Percentiles rank a stretch among this genome's conserved stretches.
Evolutionary conservation across 2,329 filamentous ascomycete genomes (phyloP).

Genomic region (Fusarium paranaense): DNA sequence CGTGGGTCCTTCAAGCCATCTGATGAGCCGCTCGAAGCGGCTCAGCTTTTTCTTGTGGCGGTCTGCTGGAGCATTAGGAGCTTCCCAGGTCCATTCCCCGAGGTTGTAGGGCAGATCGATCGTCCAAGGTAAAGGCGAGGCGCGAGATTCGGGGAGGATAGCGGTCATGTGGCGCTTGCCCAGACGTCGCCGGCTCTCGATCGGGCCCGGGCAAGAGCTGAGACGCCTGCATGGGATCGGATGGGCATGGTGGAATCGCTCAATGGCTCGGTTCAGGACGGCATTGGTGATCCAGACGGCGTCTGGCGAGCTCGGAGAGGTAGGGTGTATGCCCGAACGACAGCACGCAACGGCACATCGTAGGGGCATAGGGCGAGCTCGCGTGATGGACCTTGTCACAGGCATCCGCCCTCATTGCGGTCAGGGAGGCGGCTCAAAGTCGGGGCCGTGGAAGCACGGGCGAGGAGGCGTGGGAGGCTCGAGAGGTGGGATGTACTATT

Average conservation of each 20-base stretch:
- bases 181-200: constrained; percentile 65
- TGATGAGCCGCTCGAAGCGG: constrained; percentile 44
- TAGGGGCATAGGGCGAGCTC: constrained; percentile 46
- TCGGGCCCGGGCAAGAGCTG: constrained; percentile 62
- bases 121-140: constrained; percentile 58
- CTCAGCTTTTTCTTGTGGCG: constrained; percentile 40
- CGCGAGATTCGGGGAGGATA: constrained; percentile 54
- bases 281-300: constrained; percentile 49
- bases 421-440: neutral
- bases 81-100: constrained; percentile 64
- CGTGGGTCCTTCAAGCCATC: constrained; percentile 41
- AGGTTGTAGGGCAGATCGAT: constrained; percentile 58
- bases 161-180: constrained; percentile 67
- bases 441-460: neutral
- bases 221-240: constrained; percentile 43
- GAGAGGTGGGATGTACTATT: neutral
- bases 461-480: neutral
- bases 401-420: constrained; percentile 21
- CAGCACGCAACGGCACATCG: constrained; percentile 44
- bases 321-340: constrained; percentile 36
- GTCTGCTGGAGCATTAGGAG: constrained; percentile 54
- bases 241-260: constrained; percentile 44
- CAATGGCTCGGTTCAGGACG: constrained; percentile 49
- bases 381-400: neutral
- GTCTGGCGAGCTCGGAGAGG: constrained; percentile 28